Percentiles rank a stretch among this genome's conserved stretches.
phyloP scores from a whole-genome alignment of 2,329 filamentous ascomycete species.

The Stachybotrys elegans region DNA sequence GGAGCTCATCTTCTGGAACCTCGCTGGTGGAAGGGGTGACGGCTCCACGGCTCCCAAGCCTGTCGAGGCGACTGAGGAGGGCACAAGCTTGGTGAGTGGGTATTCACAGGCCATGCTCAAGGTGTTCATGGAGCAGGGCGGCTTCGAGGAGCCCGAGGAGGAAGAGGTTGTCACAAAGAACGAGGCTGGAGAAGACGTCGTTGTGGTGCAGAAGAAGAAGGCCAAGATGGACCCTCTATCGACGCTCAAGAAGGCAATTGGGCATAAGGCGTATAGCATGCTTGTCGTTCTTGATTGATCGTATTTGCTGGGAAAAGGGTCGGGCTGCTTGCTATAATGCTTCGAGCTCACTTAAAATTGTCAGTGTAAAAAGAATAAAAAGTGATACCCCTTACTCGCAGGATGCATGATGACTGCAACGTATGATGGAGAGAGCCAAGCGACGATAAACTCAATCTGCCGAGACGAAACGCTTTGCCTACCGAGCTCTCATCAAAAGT shows the following conservation, averaged over 20 bases:
- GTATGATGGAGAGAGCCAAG: no score
- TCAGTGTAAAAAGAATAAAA: no score
- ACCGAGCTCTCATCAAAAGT: no score
- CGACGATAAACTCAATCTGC: no score
- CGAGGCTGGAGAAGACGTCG: constrained; percentile 14
- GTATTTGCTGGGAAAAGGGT: no score
- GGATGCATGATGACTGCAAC: no score
- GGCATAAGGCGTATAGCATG: constrained; percentile 51
- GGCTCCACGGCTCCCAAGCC: constrained; percentile 40
- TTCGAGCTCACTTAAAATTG: no score
- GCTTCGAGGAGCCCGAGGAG: constrained; percentile 36
- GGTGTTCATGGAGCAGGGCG: constrained; percentile 47
- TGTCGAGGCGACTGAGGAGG: constrained; percentile 35
- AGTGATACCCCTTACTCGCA: no score
- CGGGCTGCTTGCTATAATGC: no score
- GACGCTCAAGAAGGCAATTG: constrained; percentile 44
- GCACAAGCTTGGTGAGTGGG: constrained; percentile 46
- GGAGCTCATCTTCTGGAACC: constrained; percentile 56
- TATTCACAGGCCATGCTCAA: constrained; percentile 55
- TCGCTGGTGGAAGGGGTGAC: constrained; percentile 34
- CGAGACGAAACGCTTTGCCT: no score
- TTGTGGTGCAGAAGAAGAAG: constrained; percentile 24
- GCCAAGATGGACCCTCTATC: constrained; percentile 36
- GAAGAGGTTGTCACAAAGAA: constrained; percentile 27
- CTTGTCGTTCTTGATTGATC: constrained; percentile 48